phyloP scores from a whole-genome alignment of 1,139 yeast species.

The Saccharomycopsis hybrid region DNA sequence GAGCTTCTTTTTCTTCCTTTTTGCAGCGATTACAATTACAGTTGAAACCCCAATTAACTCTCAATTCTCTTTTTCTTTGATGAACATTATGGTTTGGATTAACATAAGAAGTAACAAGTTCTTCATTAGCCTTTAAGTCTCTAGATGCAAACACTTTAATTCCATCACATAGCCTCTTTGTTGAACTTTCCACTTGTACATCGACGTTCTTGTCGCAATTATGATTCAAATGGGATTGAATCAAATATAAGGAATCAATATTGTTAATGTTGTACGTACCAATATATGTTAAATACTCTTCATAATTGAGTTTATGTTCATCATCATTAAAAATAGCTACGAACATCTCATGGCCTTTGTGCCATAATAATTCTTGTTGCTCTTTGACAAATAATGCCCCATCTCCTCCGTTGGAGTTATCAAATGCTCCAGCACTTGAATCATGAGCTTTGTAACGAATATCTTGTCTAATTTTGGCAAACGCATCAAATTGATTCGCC shows the following conservation, averaged over 20 bases:
- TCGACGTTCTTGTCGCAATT: conserved; percentile 67
- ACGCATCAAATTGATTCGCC: conserved; percentile 44
- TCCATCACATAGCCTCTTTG: conserved; percentile 34
- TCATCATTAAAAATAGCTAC: conserved; percentile 21
- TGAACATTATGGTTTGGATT: conserved; percentile 58
- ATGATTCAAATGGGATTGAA: conserved; percentile 72
- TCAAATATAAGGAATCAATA: conserved; percentile 53
- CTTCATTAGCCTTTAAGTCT: conserved; percentile 59
- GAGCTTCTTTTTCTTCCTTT: conserved; percentile 35
- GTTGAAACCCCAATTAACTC: conserved; percentile 81
- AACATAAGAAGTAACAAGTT: conserved; percentile 63
- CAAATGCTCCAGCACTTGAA: conserved; percentile 53
- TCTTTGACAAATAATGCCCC: conserved; percentile 48
- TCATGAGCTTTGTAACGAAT: conserved; percentile 54
- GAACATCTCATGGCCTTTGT: conserved; percentile 47
- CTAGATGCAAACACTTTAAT: conserved; percentile 54
- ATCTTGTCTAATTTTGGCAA: conserved; percentile 69
- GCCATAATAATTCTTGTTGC: conserved; percentile 58
- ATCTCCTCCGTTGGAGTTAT: conserved; percentile 36
- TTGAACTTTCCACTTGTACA: conserved; percentile 45
- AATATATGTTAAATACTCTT: conserved; percentile 52
- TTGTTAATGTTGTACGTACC: conserved; percentile 75
- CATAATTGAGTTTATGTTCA: conserved; percentile 36
- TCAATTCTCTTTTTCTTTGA: conserved; percentile 58
- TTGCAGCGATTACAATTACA: conserved; percentile 66